Evolutionary conservation across 371 early-diverging fungal species (phyloP), one percentile per base, ranked within the genome.

Genomic region (Batrachochytrium dendrobatidis): DNA sequence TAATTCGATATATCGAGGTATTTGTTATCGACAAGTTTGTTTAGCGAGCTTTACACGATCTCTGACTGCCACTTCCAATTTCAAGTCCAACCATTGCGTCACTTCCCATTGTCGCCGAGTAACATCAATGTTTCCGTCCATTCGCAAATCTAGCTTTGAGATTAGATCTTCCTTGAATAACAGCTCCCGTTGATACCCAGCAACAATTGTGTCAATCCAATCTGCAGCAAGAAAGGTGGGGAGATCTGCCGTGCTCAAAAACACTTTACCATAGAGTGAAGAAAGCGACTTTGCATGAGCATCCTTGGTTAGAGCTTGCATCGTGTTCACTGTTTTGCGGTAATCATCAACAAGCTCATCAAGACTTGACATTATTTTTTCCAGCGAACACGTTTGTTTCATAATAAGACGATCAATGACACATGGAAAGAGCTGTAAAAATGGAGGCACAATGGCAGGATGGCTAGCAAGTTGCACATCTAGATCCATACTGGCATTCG

Each of bases 401-500:
- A 3, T 5, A 5, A 45, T 20, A 20, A 45, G 46, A 20, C 46
- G 46, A 5, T 3, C 5, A 5, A 45, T 3, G 24, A 12, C 46
- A 5, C 5, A 3, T 26, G 46, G 46, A 12, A 45, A 45, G 6
- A 5, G 5, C 5, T 12, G 6, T 5, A 45, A 26, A 45, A 45
- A 45, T 5, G 46, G 6, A 20, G 46, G 46, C 5, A 3, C 3
- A 5, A 45, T 26, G 3, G 46, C 46, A 5, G 46, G 7, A 26
- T 45, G 20, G 46, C 5, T 3, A 20, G 3, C 12, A 5, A 3
- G 3, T 3, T 3, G 6, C 3, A 5, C 6, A 20, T 45, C 5
- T 26, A 45, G 46, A 26, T 45, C 6, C 46, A 45, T 45, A n/a
- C 39, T 39, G n/a, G n/a, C n/a, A n/a, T n/a, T n/a, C n/a, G n/a